Evolutionary conservation across 1,284 basidiomycete species (phyloP).

Genomic region (Phlebopus sp.): DNA sequence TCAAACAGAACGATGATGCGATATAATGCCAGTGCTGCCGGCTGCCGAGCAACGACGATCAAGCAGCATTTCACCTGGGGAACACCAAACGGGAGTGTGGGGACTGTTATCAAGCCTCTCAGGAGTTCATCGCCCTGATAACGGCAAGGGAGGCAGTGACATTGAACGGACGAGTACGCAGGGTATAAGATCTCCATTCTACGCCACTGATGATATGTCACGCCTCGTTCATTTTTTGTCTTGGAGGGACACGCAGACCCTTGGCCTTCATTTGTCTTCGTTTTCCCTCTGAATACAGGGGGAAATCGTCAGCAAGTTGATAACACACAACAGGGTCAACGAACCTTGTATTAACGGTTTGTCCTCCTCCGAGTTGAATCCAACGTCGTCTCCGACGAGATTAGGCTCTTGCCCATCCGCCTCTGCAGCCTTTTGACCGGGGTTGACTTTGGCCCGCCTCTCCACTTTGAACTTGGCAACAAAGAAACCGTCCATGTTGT

Average conservation of each 20-base stretch:
- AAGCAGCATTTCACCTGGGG: no score
- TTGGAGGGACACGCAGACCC: constrained; percentile 62
- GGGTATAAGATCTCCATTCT: neutral
- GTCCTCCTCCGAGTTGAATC: constrained; percentile 73
- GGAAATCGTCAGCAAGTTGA: constrained; percentile 7
- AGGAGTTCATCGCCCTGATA: no score
- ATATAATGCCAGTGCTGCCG: no score
- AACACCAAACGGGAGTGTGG: no score
- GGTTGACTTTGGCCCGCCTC: constrained; percentile 59
- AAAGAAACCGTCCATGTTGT: constrained; percentile 98
- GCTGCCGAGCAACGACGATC: no score
- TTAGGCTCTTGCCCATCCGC: constrained; percentile 23
- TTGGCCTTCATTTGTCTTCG: constrained; percentile 72
- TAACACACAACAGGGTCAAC: constrained; percentile 26
- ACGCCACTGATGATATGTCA: neutral
- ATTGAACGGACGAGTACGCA: neutral
- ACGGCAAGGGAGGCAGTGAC: no score
- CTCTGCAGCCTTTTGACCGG: constrained; percentile 37
- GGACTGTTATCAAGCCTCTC: no score
- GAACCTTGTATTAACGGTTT: constrained; percentile 63
- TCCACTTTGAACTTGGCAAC: constrained; percentile 98
- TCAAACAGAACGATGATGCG: no score
- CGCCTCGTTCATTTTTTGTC: constrained; percentile 20
- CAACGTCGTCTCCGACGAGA: constrained; percentile 32
- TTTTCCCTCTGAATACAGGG: constrained; percentile 53